Conservation (phyloP, 441 rosid species). For the Erodium moschatum region DNA sequence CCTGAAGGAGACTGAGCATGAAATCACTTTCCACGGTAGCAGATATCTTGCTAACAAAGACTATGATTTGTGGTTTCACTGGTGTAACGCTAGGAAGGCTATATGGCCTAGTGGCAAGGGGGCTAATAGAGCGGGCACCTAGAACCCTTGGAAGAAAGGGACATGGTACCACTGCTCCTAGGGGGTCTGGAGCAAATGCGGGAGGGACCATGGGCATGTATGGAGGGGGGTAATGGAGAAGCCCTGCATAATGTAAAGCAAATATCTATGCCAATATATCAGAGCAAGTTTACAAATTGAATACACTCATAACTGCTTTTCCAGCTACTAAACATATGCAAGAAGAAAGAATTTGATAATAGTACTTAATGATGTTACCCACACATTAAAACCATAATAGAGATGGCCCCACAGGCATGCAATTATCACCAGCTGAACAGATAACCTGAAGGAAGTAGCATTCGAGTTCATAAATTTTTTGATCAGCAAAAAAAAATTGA, state of each 20-base stretch:
- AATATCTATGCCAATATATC: constrained; percentile 49
- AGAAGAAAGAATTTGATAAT: constrained; percentile 18
- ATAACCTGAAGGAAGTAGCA: constrained; percentile 75
- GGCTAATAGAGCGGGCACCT: constrained; percentile 65
- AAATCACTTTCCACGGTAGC: constrained; percentile 76
- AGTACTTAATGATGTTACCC: constrained; percentile 55
- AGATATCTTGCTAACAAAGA: constrained; percentile 92
- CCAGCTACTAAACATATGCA: constrained; percentile 25
- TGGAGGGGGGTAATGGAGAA: constrained; percentile 49
- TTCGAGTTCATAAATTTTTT: constrained; percentile 38
- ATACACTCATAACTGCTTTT: constrained; percentile 21
- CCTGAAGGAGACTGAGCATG: constrained; percentile 74
- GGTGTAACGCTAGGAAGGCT: constrained; percentile 50
- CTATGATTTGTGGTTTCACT: constrained; percentile 88
- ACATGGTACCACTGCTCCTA: constrained; percentile 50
- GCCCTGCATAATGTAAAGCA: constrained; percentile 53
- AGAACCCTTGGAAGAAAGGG: constrained; percentile 38
- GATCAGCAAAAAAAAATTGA: too few relatives aligned
- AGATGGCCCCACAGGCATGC: constrained; percentile 81
- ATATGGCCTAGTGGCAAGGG: constrained; percentile 63
- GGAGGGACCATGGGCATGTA: constrained; percentile 71
- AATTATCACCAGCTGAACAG: constrained; percentile 88
- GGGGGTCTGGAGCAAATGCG: constrained; percentile 69
- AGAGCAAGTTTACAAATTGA: constrained; percentile 34
- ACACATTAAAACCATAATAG: constrained; percentile 82